Evolutionary conservation across 306 rosid species (phyloP).

Genomic region (Casuarina cunninghamiana): DNA sequence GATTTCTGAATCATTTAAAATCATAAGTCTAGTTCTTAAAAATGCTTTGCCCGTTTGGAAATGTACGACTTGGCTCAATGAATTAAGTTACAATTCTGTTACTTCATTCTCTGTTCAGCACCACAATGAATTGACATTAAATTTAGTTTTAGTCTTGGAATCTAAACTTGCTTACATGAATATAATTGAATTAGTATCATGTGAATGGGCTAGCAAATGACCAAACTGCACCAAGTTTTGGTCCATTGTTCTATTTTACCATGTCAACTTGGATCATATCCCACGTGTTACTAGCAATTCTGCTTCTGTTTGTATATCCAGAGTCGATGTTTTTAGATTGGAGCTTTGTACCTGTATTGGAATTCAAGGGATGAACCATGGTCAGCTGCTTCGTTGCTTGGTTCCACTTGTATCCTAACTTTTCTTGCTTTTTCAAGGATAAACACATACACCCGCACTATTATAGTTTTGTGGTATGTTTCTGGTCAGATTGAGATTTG

Average conservation of each 20-base stretch:
- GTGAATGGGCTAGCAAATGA: neutral
- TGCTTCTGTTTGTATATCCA: neutral
- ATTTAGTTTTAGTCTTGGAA: neutral
- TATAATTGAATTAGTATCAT: neutral
- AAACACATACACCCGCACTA: too few relatives aligned
- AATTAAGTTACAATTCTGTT: neutral
- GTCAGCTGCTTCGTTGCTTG: neutral
- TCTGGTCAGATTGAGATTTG: neutral
- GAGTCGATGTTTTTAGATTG: neutral
- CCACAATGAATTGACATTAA: neutral
- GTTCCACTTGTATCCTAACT: neutral
- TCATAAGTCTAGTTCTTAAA: neutral
- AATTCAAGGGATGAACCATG: neutral
- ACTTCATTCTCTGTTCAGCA: neutral
- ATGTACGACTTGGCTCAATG: neutral
- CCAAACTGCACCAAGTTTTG: neutral
- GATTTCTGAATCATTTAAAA: conserved; percentile 3
- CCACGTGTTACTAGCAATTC: neutral
- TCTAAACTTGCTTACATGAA: too few relatives aligned
- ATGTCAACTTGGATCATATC: neutral
- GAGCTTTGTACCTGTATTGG: neutral
- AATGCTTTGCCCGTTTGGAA: neutral
- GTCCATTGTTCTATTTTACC: neutral
- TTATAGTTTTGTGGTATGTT: neutral
- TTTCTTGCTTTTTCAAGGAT: neutral